Evolutionary conservation across 108 stramenopile species (phyloP).

Genomic region (Nannochloropsis salina): DNA sequence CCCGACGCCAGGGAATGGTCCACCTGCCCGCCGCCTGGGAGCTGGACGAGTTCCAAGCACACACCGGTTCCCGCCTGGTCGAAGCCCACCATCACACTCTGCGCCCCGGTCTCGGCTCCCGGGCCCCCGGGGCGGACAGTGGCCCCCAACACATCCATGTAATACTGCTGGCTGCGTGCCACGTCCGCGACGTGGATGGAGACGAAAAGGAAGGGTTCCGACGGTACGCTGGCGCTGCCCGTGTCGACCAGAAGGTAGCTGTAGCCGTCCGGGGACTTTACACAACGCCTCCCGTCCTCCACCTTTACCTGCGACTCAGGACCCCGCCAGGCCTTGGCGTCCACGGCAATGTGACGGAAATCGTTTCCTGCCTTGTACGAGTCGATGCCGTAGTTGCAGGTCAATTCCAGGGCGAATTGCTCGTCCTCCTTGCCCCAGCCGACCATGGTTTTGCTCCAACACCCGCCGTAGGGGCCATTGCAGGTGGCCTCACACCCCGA

Average conservation of each 20-base stretch:
- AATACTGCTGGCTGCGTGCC: not conserved
- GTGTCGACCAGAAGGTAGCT: conserved; percentile 27
- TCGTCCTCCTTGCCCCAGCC: conserved; percentile 48
- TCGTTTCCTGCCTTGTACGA: conserved; percentile 43
- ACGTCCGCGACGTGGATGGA: not conserved
- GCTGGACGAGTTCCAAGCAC: conserved; percentile 35
- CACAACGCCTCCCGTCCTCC: not conserved
- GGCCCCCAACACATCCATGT: not conserved
- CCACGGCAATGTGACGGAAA: conserved; percentile 45
- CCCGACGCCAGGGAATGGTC: conserved; percentile 44
- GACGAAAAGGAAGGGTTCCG: not conserved
- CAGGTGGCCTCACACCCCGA: conserved; percentile 49
- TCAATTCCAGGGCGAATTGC: conserved; percentile 49
- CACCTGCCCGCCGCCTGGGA: conserved; percentile 25
- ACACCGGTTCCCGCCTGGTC: conserved; percentile 26
- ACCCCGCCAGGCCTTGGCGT: conserved; percentile 37
- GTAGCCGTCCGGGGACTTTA: conserved; percentile 47
- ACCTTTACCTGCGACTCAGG: not conserved
- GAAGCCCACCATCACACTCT: conserved; percentile 43
- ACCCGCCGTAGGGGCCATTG: conserved; percentile 47
- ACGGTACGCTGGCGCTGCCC: not conserved
- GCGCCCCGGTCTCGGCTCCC: conserved; percentile 30
- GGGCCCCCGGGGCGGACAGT: not conserved
- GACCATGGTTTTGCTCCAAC: conserved; percentile 53
- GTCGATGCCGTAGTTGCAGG: conserved; percentile 53